A percentile compares a stretch with the other conserved stretches of the same genome.
These are phyloP conservation scores for Jaapia argillacea DNA, from an alignment of 768 basidiomycete species.

Conservation along the genomic window DNA sequence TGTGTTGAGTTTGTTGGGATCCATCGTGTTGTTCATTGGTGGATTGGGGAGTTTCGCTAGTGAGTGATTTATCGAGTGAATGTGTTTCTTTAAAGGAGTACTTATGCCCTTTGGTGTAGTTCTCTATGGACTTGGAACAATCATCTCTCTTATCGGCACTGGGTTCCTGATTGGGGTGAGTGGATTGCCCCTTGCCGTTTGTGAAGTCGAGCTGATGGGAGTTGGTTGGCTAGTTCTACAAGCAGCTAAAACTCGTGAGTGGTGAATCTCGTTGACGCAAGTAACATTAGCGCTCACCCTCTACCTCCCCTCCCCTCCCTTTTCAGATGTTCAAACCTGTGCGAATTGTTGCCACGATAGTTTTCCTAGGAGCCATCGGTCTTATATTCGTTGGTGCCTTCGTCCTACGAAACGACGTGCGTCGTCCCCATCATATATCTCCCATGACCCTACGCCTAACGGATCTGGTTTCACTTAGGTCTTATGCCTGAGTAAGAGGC, in stretches of 20 bases:
- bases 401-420: constrained; percentile 55
- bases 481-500: not conserved
- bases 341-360: constrained; percentile 69
- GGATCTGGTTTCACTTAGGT: too few species aligned
- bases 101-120: constrained; percentile 29
- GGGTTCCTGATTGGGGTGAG: constrained; percentile 87
- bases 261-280: not conserved
- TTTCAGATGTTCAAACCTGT: constrained; percentile 91
- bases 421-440: too few species aligned
- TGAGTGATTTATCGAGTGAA: constrained; percentile 31
- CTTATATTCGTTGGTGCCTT: constrained; percentile 85
- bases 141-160: constrained; percentile 78
- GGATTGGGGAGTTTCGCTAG: constrained; percentile 63
- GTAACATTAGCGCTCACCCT: constrained; percentile 2
- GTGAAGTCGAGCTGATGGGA: not conserved
- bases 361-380: constrained; percentile 70
- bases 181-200: constrained; percentile 7
- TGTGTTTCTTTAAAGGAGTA: constrained; percentile 6
- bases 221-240: constrained; percentile 43
- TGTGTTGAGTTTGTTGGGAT: constrained; percentile 69
- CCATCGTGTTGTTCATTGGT: constrained; percentile 68
- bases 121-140: constrained; percentile 72
- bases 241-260: constrained; percentile 72
- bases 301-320: too few species aligned
- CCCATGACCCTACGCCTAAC: too few species aligned